Evolutionary conservation across 495 filamentous ascomycete species (phyloP).

Genomic region (Symbiotaphrina buchneri): DNA sequence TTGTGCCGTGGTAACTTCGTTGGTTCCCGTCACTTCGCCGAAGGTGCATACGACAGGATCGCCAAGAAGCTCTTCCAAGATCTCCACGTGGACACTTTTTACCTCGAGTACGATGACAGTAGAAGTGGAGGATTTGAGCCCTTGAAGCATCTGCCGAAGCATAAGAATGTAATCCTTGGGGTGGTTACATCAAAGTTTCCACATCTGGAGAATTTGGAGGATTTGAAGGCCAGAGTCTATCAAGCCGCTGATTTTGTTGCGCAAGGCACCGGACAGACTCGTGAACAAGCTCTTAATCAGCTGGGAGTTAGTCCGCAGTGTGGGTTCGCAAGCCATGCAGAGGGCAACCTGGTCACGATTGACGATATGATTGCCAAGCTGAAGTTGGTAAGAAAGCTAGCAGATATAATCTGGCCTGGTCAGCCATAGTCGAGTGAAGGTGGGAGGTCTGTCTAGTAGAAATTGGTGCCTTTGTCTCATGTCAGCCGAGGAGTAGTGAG

Average conservation of each 20-base stretch:
- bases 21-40: constrained; percentile 52
- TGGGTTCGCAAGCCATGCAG: constrained; percentile 53
- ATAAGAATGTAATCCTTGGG: constrained; percentile 59
- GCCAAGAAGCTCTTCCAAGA: constrained; percentile 58
- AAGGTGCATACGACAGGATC: constrained; percentile 62
- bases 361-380: constrained; percentile 53
- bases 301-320: constrained; percentile 58
- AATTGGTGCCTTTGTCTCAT: too few species aligned
- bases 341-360: constrained; percentile 37
- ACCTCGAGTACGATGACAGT: constrained; percentile 64
- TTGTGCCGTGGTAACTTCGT: constrained; percentile 69
- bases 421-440: constrained; percentile 23
- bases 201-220: constrained; percentile 48
- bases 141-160: constrained; percentile 41
- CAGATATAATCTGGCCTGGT: constrained; percentile 48
- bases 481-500: too few species aligned
- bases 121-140: constrained; percentile 63
- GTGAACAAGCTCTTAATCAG: constrained; percentile 43
- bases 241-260: constrained; percentile 52
- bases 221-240: constrained; percentile 43
- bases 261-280: constrained; percentile 35
- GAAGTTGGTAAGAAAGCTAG: constrained; percentile 40
- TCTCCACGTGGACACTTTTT: constrained; percentile 57
- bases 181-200: constrained; percentile 55
- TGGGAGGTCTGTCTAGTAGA: too few species aligned